phyloP scores from a whole-genome alignment of 1,139 yeast species.

The Meyerozyma carpophila region DNA sequence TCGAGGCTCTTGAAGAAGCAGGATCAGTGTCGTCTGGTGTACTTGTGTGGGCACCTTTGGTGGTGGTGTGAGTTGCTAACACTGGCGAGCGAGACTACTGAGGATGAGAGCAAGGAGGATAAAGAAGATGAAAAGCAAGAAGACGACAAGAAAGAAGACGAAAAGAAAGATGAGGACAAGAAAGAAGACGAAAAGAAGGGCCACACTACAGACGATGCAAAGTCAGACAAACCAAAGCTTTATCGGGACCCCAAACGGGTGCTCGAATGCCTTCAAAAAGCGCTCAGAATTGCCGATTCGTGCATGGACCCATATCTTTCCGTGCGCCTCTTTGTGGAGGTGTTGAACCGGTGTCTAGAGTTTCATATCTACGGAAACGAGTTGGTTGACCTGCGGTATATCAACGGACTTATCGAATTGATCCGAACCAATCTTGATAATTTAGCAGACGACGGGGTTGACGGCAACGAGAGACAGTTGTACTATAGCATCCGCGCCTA shows the following conservation, averaged over 20 bases:
- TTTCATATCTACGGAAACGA: constrained; percentile 81
- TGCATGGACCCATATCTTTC: constrained; percentile 82
- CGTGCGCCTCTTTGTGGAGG: constrained; percentile 81
- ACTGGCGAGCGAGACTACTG: constrained; percentile 27
- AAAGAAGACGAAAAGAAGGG: constrained; percentile 5
- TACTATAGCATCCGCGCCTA: constrained; percentile 28
- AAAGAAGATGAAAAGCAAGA: constrained; percentile 2
- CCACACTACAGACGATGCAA: constrained; percentile 4
- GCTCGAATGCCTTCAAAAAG: constrained; percentile 49
- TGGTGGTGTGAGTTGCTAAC: constrained; percentile 73
- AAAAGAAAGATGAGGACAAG: constrained; percentile 3
- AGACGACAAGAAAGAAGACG: constrained; percentile 3
- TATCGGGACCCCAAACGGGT: constrained; percentile 40
- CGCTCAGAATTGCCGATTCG: constrained; percentile 86
- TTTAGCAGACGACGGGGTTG: constrained; percentile 22
- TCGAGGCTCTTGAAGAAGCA: constrained; percentile 85
- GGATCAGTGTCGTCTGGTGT: constrained; percentile 91
- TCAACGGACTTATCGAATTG: constrained; percentile 82
- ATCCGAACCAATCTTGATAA: constrained; percentile 71
- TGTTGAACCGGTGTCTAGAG: constrained; percentile 77
- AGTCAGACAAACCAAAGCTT: constrained; percentile 6
- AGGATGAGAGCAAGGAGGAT: constrained; percentile 3
- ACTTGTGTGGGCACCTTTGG: constrained; percentile 87
- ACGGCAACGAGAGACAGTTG: constrained; percentile 30
- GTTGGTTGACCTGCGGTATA: constrained; percentile 64